These are phyloP conservation scores for Xylaria intraflava DNA, from an alignment of 495 filamentous ascomycete genomes.

Conservation along the genomic window DNA sequence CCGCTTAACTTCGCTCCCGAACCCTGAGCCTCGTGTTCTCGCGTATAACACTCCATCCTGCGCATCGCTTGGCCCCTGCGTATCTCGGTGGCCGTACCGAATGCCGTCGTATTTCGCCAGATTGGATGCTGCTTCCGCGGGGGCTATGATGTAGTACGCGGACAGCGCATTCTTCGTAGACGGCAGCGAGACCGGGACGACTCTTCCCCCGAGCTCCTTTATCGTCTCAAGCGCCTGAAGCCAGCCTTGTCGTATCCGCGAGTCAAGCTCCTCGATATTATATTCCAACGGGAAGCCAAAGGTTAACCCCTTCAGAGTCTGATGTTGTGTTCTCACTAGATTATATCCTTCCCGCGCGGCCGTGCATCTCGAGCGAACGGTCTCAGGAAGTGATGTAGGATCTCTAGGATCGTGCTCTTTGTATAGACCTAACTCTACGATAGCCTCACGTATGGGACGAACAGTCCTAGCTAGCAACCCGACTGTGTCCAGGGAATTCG, in stretches of 20 bases:
- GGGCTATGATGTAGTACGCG: conserved; percentile 91
- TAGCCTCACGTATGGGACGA: conserved; percentile 44
- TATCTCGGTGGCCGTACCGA: conserved; percentile 64
- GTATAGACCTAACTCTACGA: conserved; percentile 42
- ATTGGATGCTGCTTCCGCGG: conserved; percentile 93
- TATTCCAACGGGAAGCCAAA: conserved; percentile 84
- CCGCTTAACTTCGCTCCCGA: conserved; percentile 78
- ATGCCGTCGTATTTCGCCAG: conserved; percentile 97
- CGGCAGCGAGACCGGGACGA: conserved; percentile 75
- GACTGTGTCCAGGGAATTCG: conserved; percentile 92
- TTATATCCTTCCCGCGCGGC: conserved; percentile 34
- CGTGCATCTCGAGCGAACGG: conserved; percentile 50
- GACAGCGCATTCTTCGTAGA: conserved; percentile 77
- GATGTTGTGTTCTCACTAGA: conserved; percentile 16
- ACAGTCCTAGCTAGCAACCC: conserved; percentile 62
- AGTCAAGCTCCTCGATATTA: conserved; percentile 72
- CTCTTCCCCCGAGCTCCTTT: conserved; percentile 54
- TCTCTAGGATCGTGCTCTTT: conserved; percentile 61
- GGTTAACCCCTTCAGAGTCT: conserved; percentile 31
- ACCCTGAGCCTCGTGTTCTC: conserved; percentile 59
- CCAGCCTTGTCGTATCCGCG: conserved; percentile 63
- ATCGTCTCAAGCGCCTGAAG: conserved; percentile 49
- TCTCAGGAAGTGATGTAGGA: conserved; percentile 61
- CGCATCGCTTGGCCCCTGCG: conserved; percentile 27
- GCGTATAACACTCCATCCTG: conserved; percentile 60